Evolutionary conservation across 2,329 filamentous ascomycete species (phyloP).

Genomic region (Colletotrichum cereale): DNA sequence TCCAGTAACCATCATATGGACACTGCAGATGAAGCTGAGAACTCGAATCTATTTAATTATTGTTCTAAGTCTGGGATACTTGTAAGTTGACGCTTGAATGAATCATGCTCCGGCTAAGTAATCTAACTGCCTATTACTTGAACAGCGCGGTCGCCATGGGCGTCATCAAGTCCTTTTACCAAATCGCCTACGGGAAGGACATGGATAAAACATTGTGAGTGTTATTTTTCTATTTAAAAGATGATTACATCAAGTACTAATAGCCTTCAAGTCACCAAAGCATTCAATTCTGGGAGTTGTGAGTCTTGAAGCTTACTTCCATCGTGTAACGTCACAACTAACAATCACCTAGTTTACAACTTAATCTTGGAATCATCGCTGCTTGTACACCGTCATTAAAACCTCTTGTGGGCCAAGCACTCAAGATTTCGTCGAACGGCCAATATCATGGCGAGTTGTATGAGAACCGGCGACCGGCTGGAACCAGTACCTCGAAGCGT

Average conservation of each 20-base stretch:
- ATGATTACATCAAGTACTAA: neutral
- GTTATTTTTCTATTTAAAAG: neutral
- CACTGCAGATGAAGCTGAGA: conserved; percentile 52
- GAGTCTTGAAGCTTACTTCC: conserved; percentile 37
- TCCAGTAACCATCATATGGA: conserved; percentile 56
- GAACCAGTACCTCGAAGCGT: conserved; percentile 21
- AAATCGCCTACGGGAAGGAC: conserved; percentile 48
- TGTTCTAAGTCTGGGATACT: conserved; percentile 33
- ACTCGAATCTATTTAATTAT: conserved; percentile 54
- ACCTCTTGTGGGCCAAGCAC: conserved; percentile 49
- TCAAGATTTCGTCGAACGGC: conserved; percentile 44
- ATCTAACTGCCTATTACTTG: neutral
- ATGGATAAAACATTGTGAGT: conserved; percentile 50
- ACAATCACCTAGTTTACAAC: conserved; percentile 50
- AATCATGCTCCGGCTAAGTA: accelerated
- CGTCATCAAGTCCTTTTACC: conserved; percentile 53
- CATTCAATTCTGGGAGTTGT: conserved; percentile 50
- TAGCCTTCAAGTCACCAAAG: conserved; percentile 36
- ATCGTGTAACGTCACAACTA: neutral
- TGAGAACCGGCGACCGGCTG: conserved; percentile 14
- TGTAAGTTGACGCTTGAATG: conserved; percentile 39
- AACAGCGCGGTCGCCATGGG: conserved; percentile 54
- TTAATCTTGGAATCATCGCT: conserved; percentile 55
- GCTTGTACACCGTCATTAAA: conserved; percentile 55
- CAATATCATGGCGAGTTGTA: conserved; percentile 23